These are phyloP conservation scores for Phytophthora idaei DNA, from an alignment of 352 stramenopile species.

Conservation along the genomic window DNA sequence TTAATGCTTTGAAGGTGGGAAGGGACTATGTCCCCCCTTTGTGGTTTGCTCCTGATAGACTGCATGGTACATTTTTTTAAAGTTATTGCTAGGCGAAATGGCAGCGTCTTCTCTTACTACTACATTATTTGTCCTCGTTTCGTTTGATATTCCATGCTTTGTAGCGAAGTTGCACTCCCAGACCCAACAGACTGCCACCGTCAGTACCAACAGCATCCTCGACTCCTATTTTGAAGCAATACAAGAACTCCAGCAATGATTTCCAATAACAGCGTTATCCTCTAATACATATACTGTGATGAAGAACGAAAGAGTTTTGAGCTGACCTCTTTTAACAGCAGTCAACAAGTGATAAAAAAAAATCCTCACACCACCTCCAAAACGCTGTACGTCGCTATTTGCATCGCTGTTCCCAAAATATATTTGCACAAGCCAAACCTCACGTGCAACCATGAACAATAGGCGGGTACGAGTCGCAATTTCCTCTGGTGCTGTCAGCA, in stretches of 20 bases:
- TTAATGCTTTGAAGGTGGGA: conserved; percentile 21
- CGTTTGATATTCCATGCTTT: neutral
- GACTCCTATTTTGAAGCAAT: too few relatives aligned
- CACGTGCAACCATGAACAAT: conserved; percentile 25
- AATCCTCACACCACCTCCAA: too few relatives aligned
- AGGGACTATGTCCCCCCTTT: neutral
- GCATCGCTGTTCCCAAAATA: neutral
- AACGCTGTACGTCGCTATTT: neutral
- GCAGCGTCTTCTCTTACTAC: conserved; percentile 28
- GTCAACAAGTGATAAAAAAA: too few relatives aligned
- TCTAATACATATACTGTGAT: too few relatives aligned
- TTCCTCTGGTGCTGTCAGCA: conserved; percentile 2
- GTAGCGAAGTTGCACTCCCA: too few relatives aligned
- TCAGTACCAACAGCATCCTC: too few relatives aligned
- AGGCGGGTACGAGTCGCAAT: conserved; percentile 17
- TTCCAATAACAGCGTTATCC: too few relatives aligned
- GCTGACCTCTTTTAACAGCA: too few relatives aligned
- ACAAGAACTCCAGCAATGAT: too few relatives aligned
- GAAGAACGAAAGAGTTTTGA: too few relatives aligned
- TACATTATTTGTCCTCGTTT: neutral
- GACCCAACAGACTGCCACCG: too few relatives aligned
- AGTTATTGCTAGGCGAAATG: conserved; percentile 39
- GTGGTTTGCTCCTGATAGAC: conserved; percentile 32
- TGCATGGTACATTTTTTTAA: conserved; percentile 35
- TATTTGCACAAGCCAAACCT: neutral